phyloP scores from a whole-genome alignment of 192 early-diverging fungal genomes.

The Paraglomus occultum region DNA sequence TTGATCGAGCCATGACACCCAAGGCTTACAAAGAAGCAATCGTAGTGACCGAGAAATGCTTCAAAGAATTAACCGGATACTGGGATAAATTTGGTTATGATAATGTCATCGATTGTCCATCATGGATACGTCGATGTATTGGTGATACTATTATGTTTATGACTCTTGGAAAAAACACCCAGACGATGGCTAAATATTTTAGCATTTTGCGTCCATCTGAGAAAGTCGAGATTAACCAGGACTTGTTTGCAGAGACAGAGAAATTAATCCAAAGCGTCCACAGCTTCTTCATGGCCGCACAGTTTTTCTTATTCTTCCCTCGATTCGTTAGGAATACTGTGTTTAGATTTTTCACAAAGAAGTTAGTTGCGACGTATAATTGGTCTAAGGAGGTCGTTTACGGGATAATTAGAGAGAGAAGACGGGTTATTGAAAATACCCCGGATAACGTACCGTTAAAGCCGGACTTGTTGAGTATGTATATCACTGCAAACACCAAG shows the following conservation, averaged over 20 bases:
- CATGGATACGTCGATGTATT: slow-evolving; percentile 13
- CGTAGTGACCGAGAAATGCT: not conserved
- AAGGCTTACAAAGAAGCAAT: slow-evolving; percentile 4
- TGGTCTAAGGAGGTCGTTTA: not conserved
- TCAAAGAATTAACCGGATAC: slow-evolving; percentile 14
- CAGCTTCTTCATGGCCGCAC: not conserved
- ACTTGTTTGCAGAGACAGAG: not conserved
- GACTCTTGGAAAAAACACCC: not conserved
- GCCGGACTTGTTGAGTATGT: slow-evolving; percentile 15
- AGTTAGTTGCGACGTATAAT: not conserved
- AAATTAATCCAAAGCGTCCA: slow-evolving; percentile 13
- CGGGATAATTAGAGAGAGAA: slow-evolving; percentile 4
- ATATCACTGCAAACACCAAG: slow-evolving; percentile 17
- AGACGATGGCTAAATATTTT: slow-evolving; percentile 17
- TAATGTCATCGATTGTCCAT: slow-evolving; percentile 1
- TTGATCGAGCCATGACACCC: not conserved
- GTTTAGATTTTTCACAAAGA: not conserved
- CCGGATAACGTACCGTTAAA: not conserved
- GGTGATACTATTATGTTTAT: not conserved
- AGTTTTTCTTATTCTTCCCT: slow-evolving; percentile 18
- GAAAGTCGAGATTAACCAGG: slow-evolving; percentile 2
- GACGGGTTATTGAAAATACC: slow-evolving; percentile 15
- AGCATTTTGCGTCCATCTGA: not conserved
- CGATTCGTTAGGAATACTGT: not conserved
- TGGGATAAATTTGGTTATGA: not conserved